These are phyloP conservation scores for Solanum hybrid DNA, from an alignment of 305 asterid species.

Conservation along the genomic window DNA sequence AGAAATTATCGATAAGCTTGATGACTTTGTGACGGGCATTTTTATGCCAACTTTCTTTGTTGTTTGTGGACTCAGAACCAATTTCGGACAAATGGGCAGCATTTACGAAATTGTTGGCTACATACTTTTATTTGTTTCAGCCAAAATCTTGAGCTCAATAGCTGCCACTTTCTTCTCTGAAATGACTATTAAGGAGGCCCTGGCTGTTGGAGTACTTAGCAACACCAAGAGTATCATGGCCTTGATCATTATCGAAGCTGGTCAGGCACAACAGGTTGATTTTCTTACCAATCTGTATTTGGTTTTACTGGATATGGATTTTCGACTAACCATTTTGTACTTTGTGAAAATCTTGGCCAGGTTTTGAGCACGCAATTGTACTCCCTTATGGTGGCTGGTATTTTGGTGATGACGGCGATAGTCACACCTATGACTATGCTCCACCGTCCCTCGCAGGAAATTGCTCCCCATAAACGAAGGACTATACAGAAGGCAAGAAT, in stretches of 20 bases:
- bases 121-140: slow-evolving; percentile 24
- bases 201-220: slow-evolving; percentile 54
- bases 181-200: slow-evolving; percentile 38
- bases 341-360: slow-evolving; percentile 22
- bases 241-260: slow-evolving; percentile 66
- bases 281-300: not conserved
- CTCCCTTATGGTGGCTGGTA: slow-evolving; percentile 57
- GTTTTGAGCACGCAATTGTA: slow-evolving; percentile 43
- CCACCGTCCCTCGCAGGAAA: slow-evolving; percentile 33
- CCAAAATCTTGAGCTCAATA: slow-evolving; percentile 43
- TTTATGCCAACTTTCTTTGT: slow-evolving; percentile 70
- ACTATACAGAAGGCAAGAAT: slow-evolving; percentile 58
- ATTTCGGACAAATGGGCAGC: slow-evolving; percentile 21
- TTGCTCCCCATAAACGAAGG: slow-evolving; percentile 54
- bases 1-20: slow-evolving; percentile 57
- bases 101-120: slow-evolving; percentile 17
- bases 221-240: slow-evolving; percentile 69
- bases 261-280: slow-evolving; percentile 57
- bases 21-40: slow-evolving; percentile 67
- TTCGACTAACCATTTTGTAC: not conserved
- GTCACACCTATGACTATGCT: slow-evolving; percentile 45
- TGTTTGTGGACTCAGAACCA: slow-evolving; percentile 70
- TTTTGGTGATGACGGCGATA: slow-evolving; percentile 52
- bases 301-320: not conserved
- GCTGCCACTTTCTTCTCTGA: slow-evolving; percentile 23